Conservation (phyloP, 768 basidiomycete genomes). For the Panellus pusillus region DNA sequence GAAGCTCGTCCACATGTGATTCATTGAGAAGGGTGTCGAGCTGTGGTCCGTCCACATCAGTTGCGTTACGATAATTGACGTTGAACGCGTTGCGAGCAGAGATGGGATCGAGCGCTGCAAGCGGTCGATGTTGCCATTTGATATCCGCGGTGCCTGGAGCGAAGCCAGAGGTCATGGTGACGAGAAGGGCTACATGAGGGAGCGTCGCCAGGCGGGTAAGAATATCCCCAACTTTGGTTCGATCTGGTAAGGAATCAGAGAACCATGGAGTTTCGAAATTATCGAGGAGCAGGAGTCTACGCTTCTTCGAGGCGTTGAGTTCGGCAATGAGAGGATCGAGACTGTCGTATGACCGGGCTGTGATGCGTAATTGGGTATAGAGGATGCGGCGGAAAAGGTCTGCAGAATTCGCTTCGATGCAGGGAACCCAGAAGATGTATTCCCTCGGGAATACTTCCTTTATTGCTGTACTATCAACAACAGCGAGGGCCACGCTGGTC, state of each 20-base stretch:
- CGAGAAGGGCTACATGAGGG: slow-evolving; percentile 29
- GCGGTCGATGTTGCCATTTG: slow-evolving; percentile 22
- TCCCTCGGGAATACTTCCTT: slow-evolving; percentile 23
- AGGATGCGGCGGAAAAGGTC: slow-evolving; percentile 27
- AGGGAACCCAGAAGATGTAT: slow-evolving; percentile 34
- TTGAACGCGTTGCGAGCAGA: slow-evolving; percentile 24
- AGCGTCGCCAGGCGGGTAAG: slow-evolving; percentile 25
- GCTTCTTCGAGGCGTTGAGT: slow-evolving; percentile 21
- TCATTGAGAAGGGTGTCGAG: slow-evolving; percentile 22
- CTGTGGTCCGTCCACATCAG: slow-evolving; percentile 16
- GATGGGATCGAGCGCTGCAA: slow-evolving; percentile 17
- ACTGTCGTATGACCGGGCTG: slow-evolving; percentile 19
- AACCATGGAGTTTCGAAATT: slow-evolving; percentile 42
- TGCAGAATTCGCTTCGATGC: slow-evolving; percentile 30
- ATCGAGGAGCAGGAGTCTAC: slow-evolving; percentile 36
- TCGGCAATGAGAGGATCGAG: slow-evolving; percentile 23
- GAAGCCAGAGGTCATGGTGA: slow-evolving; percentile 32
- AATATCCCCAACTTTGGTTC: slow-evolving; percentile 24
- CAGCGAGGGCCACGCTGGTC: slow-evolving; percentile 35
- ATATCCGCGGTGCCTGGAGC: slow-evolving; percentile 22
- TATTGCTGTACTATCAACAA: slow-evolving; percentile 28
- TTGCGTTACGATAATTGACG: slow-evolving; percentile 20
- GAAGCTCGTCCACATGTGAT: slow-evolving; percentile 17
- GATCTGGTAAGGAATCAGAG: slow-evolving; percentile 21
- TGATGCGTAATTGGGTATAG: slow-evolving; percentile 18